Evolutionary conservation across 2,329 filamentous ascomycete genomes (phyloP).

Genomic region (Cladosporium sp.): DNA sequence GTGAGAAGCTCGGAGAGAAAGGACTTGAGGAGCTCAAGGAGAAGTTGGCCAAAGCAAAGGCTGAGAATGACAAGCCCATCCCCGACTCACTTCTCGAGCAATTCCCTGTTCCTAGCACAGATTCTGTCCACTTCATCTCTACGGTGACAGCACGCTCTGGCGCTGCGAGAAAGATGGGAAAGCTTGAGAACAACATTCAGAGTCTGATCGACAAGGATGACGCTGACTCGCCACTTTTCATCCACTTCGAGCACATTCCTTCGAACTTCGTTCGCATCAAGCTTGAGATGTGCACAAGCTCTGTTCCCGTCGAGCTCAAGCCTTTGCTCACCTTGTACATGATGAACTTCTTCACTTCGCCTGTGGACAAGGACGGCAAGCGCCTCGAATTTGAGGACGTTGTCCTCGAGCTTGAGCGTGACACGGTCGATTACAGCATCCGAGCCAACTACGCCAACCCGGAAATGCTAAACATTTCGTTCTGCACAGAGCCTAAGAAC

Average conservation of each 20-base stretch:
- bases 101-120: slow-evolving; percentile 79
- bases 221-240: slow-evolving; percentile 65
- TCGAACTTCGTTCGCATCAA: slow-evolving; percentile 89
- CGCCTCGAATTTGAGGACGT: slow-evolving; percentile 86
- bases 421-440: slow-evolving; percentile 82
- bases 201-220: slow-evolving; percentile 70
- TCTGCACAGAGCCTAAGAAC: slow-evolving; percentile 86
- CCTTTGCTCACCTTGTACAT: slow-evolving; percentile 82
- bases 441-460: slow-evolving; percentile 71
- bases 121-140: slow-evolving; percentile 93
- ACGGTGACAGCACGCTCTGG: slow-evolving; percentile 83
- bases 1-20: slow-evolving; percentile 75
- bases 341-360: slow-evolving; percentile 93
- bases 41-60: slow-evolving; percentile 78
- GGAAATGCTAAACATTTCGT: slow-evolving; percentile 77
- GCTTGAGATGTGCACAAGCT: slow-evolving; percentile 74
- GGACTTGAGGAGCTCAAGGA: slow-evolving; percentile 74
- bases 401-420: slow-evolving; percentile 84
- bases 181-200: slow-evolving; percentile 69
- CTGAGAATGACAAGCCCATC: slow-evolving; percentile 84
- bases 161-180: slow-evolving; percentile 69
- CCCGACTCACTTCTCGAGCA: slow-evolving; percentile 76
- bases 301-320: slow-evolving; percentile 77
- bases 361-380: slow-evolving; percentile 73
- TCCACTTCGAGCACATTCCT: slow-evolving; percentile 95